phyloP scores from a whole-genome alignment of 2,329 filamentous ascomycete genomes.

The Fusarium nurragi region DNA sequence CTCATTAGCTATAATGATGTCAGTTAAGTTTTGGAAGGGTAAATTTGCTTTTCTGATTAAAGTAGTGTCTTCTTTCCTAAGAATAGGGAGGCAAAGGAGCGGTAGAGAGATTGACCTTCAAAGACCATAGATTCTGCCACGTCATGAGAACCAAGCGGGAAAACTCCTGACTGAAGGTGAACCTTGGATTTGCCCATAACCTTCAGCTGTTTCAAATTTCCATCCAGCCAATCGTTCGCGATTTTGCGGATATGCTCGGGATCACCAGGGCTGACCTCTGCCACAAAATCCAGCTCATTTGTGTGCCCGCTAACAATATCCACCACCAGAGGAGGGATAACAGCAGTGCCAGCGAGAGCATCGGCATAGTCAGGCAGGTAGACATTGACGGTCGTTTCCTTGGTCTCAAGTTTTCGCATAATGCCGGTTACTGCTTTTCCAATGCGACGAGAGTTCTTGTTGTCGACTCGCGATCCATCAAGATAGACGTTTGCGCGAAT shows the following conservation, averaged over 20 bases:
- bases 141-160: conserved; percentile 80
- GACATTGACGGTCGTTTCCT: conserved; percentile 76
- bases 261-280: conserved; percentile 79
- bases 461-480: conserved; percentile 78
- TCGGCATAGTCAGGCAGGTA: conserved; percentile 86
- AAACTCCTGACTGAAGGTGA: conserved; percentile 78
- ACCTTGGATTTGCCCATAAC: conserved; percentile 79
- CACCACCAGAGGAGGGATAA: conserved; percentile 78
- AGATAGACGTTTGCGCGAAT: conserved; percentile 85
- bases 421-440: conserved; percentile 84
- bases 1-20: conserved; percentile 64
- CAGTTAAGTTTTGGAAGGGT: conserved; percentile 42
- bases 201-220: conserved; percentile 75
- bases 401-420: conserved; percentile 77
- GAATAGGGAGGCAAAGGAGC: conserved; percentile 68
- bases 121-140: conserved; percentile 80
- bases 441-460: conserved; percentile 75
- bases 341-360: conserved; percentile 78
- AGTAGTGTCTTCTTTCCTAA: conserved; percentile 65
- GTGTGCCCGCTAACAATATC: conserved; percentile 80
- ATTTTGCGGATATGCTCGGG: conserved; percentile 79
- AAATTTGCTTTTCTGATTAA: conserved; percentile 43
- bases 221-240: conserved; percentile 88
- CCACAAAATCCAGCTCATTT: conserved; percentile 81
- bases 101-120: conserved; percentile 81